Conservation (phyloP, 2,329 filamentous ascomycete genomes). For the Colletotrichum sp. region DNA sequence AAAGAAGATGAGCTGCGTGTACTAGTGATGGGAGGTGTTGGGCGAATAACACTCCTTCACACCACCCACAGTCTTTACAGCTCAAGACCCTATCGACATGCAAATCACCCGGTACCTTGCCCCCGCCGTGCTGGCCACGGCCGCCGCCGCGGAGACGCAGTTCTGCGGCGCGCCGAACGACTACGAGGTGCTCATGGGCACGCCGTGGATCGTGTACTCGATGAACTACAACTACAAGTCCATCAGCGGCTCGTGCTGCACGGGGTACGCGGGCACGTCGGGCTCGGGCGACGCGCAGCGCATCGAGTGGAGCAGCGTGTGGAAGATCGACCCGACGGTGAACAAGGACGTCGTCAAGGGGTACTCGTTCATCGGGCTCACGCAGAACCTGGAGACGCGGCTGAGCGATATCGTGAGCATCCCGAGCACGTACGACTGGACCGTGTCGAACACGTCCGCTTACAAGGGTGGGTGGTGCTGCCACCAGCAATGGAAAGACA, state of each 20-base stretch:
- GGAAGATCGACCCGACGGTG: constrained; percentile 39
- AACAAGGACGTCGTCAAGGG: constrained; percentile 43
- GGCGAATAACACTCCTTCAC: neutral
- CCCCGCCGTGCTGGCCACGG: neutral
- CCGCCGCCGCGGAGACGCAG: constrained; percentile 1
- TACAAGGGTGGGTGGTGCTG: constrained; percentile 34
- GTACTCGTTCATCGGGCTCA: constrained; percentile 48
- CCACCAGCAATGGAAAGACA: neutral
- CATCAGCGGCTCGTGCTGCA: constrained; percentile 44
- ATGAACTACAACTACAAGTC: constrained; percentile 47
- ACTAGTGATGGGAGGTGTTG: too few species aligned
- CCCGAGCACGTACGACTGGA: constrained; percentile 44
- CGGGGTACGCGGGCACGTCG: constrained; percentile 37
- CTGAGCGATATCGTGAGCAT: constrained; percentile 42
- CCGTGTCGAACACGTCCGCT: constrained; percentile 39
- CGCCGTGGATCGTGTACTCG: constrained; percentile 49
- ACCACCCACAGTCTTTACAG: neutral
- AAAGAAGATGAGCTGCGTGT: neutral
- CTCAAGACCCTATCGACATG: neutral
- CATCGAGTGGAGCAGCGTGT: constrained; percentile 42
- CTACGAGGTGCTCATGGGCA: constrained; percentile 37
- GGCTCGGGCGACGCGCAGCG: constrained; percentile 33
- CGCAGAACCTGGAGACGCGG: constrained; percentile 42
- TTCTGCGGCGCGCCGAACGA: constrained; percentile 28
- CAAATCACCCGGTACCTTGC: neutral